A percentile compares a stretch with the other conserved stretches of the same genome.
phyloP scores from a whole-genome alignment of 495 filamentous ascomycete species.

The Podospora tetraspora region DNA sequence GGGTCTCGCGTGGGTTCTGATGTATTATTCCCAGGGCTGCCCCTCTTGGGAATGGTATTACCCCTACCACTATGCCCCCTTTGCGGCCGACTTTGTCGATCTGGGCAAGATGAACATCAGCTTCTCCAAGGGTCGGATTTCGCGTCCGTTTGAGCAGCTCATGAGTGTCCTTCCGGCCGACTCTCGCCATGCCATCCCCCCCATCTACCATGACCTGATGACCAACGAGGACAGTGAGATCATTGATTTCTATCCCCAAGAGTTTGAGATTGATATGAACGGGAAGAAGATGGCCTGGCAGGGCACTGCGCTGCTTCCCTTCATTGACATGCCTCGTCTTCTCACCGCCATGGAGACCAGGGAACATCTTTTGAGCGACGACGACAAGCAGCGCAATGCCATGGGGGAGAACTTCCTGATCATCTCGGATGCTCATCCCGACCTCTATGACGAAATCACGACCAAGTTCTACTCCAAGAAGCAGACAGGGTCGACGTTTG shows the following conservation, averaged over 20 bases:
- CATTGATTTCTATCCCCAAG: constrained; percentile 93
- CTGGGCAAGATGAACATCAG: constrained; percentile 69
- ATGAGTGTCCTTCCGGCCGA: constrained; percentile 96
- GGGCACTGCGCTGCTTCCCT: constrained; percentile 86
- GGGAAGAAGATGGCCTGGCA: constrained; percentile 99
- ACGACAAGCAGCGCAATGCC: constrained; percentile 75
- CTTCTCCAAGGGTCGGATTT: constrained; percentile 83
- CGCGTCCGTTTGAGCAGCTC: constrained; percentile 91
- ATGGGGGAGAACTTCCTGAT: constrained; percentile 75
- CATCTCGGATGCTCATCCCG: constrained; percentile 69
- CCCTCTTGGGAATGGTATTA: constrained; percentile 99
- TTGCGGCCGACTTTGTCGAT: constrained; percentile 90
- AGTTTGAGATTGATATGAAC: constrained; percentile 89
- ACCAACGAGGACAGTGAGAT: constrained; percentile 79
- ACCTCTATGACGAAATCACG: constrained; percentile 75
- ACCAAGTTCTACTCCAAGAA: constrained; percentile 88
- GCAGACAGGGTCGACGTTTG: constrained; percentile 57
- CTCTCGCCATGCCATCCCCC: constrained; percentile 84
- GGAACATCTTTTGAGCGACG: constrained; percentile 70
- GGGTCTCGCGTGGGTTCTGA: constrained; percentile 94
- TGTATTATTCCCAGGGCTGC: constrained; percentile 97
- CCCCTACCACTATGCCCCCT: constrained; percentile 96
- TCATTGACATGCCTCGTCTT: constrained; percentile 88
- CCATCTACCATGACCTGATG: constrained; percentile 85
- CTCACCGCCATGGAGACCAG: constrained; percentile 77